Evolutionary conservation across 805 yeast species (phyloP).

Genomic region (Hanseniaspora meyeri): DNA sequence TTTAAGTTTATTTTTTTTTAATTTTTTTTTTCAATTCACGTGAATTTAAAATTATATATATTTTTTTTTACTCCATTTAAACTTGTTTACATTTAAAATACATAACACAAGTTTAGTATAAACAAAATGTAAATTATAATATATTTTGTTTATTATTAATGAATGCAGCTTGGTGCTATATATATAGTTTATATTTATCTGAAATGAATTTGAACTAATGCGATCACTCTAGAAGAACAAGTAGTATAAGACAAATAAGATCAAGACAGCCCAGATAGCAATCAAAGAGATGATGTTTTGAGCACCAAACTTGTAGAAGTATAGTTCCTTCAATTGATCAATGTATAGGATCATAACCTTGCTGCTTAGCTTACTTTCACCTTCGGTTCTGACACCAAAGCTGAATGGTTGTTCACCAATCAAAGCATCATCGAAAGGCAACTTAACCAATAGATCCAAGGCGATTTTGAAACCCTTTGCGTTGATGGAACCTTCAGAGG

Average conservation of each 20-base stretch:
- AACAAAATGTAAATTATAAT: no score
- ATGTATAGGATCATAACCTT: conserved; percentile 39
- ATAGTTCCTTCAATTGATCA: conserved; percentile 36
- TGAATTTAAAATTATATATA: background rate
- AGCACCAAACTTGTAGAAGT: conserved; percentile 35
- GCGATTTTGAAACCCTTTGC: conserved; percentile 41
- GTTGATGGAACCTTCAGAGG: conserved; percentile 29
- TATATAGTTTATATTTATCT: no score
- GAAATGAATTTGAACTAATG: background rate
- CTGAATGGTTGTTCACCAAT: conserved; percentile 40
- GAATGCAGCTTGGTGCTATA: no score
- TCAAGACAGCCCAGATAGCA: conserved; percentile 24
- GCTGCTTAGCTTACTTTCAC: conserved; percentile 39
- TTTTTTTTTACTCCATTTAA: background rate
- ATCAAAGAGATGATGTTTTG: conserved; percentile 28
- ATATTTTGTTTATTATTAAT: no score
- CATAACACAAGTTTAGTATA: no score
- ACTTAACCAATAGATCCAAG: conserved; percentile 35
- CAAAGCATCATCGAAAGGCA: conserved; percentile 31
- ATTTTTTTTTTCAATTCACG: background rate
- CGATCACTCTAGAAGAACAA: conserved; percentile 15
- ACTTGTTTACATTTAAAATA: no score
- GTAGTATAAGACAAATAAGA: conserved; percentile 24
- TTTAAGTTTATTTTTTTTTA: background rate
- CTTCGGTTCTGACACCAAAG: conserved; percentile 43